A percentile compares a stretch with the other conserved stretches of the same genome.
phyloP scores from a whole-genome alignment of 352 stramenopile genomes.

The Phytophthora sansomeana region DNA sequence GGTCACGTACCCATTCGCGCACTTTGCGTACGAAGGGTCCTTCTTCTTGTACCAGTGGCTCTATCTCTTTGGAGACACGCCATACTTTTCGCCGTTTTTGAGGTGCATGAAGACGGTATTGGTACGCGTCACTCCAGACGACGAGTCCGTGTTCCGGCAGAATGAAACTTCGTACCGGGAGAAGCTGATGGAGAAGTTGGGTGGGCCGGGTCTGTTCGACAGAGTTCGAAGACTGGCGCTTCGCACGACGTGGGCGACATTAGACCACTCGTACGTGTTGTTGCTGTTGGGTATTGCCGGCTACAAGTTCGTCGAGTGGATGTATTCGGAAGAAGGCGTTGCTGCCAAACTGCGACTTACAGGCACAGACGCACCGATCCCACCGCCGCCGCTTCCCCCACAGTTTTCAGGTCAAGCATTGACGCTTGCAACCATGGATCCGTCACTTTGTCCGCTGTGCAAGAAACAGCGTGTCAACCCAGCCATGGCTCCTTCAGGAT shows the following conservation, averaged over 20 bases:
- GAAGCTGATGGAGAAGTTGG: conserved; percentile 59
- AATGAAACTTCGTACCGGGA: conserved; percentile 64
- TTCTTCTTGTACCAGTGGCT: conserved; percentile 91
- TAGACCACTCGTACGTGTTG: conserved; percentile 87
- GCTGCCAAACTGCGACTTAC: conserved; percentile 67
- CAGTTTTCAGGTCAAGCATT: conserved; percentile 69
- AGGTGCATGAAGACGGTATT: conserved; percentile 77
- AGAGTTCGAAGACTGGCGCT: conserved; percentile 53
- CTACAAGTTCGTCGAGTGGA: conserved; percentile 91
- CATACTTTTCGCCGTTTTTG: conserved; percentile 85
- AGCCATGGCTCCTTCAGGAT: conserved; percentile 73
- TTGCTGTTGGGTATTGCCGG: conserved; percentile 77
- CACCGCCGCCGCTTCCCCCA: conserved; percentile 76
- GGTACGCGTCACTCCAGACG: conserved; percentile 71
- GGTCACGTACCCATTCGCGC: conserved; percentile 72
- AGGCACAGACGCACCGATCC: conserved; percentile 60
- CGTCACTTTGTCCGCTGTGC: conserved; percentile 72
- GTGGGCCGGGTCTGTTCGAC: conserved; percentile 48
- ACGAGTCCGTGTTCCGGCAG: conserved; percentile 69
- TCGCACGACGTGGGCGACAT: conserved; percentile 64
- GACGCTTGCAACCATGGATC: conserved; percentile 53
- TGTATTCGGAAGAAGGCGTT: conserved; percentile 86
- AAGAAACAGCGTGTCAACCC: conserved; percentile 78
- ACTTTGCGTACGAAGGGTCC: conserved; percentile 81
- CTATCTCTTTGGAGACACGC: conserved; percentile 87